Percentiles rank a stretch among this genome's conserved stretches.
phyloP scores from a whole-genome alignment of 176 grass and related monocot species.

The Chloris gayana region DNA sequence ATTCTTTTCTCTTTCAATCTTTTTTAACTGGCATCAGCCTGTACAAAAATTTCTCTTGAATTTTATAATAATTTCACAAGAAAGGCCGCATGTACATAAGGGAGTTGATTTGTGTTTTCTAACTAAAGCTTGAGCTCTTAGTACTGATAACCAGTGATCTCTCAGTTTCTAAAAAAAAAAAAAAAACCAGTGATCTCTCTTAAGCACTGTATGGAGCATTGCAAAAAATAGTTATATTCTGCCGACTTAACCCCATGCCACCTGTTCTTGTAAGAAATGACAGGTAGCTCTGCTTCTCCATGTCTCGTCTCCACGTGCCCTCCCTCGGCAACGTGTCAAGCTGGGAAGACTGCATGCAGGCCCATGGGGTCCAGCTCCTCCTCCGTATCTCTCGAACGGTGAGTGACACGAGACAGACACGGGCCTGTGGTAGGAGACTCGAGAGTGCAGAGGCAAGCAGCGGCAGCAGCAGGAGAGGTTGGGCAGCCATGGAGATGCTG shows the following conservation, averaged over 20 bases:
- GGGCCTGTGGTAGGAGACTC: neutral
- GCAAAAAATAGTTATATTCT: neutral
- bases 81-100: neutral
- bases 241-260: neutral
- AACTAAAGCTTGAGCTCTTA: neutral
- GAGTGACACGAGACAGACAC: neutral
- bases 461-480: neutral
- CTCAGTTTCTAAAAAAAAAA: too few species aligned
- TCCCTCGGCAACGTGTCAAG: neutral
- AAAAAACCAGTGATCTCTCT: neutral
- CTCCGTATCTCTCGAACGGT: neutral
- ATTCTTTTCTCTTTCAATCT: neutral
- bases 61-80: neutral
- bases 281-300: neutral
- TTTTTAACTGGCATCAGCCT: neutral
- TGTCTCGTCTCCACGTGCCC: conserved; percentile 6
- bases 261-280: conserved; percentile 13
- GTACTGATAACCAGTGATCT: neutral
- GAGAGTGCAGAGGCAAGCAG: neutral
- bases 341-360: neutral
- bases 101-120: neutral
- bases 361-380: neutral
- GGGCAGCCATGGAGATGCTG: conserved; percentile 47
- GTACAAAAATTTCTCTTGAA: neutral
- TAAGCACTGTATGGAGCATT: neutral